These are phyloP conservation scores for Candida maltosa DNA, from an alignment of 805 yeast genomes.

Conservation along the genomic window DNA sequence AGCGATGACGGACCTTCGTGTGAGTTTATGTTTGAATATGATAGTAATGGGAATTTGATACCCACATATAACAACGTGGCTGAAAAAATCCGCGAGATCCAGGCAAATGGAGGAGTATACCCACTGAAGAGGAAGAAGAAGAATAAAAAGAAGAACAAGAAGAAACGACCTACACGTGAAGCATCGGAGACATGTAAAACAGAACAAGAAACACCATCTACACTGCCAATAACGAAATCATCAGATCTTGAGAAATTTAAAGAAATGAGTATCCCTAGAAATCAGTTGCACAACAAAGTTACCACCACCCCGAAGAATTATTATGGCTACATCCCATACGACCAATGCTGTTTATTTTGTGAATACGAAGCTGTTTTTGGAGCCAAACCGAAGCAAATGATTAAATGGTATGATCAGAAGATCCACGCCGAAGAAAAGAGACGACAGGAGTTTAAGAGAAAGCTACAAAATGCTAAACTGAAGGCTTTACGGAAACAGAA, in stretches of 20 bases:
- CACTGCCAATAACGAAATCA: background rate
- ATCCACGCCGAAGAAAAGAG: slow-evolving; percentile 26
- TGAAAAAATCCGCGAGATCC: slow-evolving; percentile 32
- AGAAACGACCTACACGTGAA: slow-evolving; percentile 6
- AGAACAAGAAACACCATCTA: slow-evolving; percentile 14
- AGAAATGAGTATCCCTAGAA: too few species aligned
- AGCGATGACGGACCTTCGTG: slow-evolving; percentile 38
- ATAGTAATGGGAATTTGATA: slow-evolving; percentile 35
- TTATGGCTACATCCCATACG: slow-evolving; percentile 8
- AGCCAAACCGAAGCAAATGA: slow-evolving; percentile 46
- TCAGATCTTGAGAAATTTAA: too few species aligned
- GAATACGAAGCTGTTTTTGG: slow-evolving; percentile 53
- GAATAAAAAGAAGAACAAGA: slow-evolving; percentile 3
- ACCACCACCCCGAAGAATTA: slow-evolving; percentile 5
- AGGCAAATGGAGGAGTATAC: slow-evolving; percentile 28
- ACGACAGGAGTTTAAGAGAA: slow-evolving; percentile 32
- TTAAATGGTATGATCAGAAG: slow-evolving; percentile 46
- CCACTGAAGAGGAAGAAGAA: too few species aligned
- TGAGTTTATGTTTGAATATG: slow-evolving; percentile 45
- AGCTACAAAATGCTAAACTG: slow-evolving; percentile 36
- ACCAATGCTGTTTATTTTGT: slow-evolving; percentile 44
- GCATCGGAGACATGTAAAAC: slow-evolving; percentile 5
- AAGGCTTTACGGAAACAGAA: slow-evolving; percentile 25
- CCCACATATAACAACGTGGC: slow-evolving; percentile 39
- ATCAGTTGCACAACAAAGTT: too few species aligned